A percentile compares a stretch with the other conserved stretches of the same genome.
Evolutionary conservation across 164 flowering plant species (phyloP).

Genomic region (Euptelea pleiosperma): DNA sequence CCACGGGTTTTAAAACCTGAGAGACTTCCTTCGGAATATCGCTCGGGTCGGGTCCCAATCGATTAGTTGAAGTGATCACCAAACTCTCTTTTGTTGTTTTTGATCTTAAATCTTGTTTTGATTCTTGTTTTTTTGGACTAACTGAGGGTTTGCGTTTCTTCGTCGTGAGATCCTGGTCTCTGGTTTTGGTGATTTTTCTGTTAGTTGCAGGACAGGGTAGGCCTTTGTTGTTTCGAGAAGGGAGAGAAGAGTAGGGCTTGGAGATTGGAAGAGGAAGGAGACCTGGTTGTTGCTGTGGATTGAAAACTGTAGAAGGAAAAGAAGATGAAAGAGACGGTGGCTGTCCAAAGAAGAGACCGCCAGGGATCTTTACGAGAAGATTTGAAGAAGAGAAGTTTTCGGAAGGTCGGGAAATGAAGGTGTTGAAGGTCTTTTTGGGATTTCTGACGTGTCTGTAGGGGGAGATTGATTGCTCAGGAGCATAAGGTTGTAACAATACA

Average conservation of each 20-base stretch:
- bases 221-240: conserved; percentile 17
- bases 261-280: conserved; percentile 56
- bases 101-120: conserved; percentile 1
- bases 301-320: conserved; percentile 6
- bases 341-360: conserved; percentile 16
- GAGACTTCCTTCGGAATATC: conserved; percentile 38
- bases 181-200: conserved; percentile 9
- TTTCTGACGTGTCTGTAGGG: too few species aligned
- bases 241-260: conserved; percentile 15
- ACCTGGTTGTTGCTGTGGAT: conserved; percentile 35
- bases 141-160: conserved; percentile 32
- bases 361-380: too few species aligned
- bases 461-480: too few species aligned
- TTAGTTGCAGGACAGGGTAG: conserved; percentile 8
- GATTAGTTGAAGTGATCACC: conserved; percentile 14
- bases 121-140: conserved; percentile 14
- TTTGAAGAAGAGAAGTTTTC: too few species aligned
- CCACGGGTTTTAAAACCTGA: conserved; percentile 18
- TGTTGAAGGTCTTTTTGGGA: too few species aligned
- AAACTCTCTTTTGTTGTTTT: background rate
- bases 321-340: conserved; percentile 20
- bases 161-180: conserved; percentile 27
- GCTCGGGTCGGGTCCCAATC: conserved; percentile 47
- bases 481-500: too few species aligned
- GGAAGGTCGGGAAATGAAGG: too few species aligned